Percentiles rank a stretch among this genome's conserved stretches.
Conservation (phyloP, 805 yeast genomes). For the Saccharomycopsis vini region DNA sequence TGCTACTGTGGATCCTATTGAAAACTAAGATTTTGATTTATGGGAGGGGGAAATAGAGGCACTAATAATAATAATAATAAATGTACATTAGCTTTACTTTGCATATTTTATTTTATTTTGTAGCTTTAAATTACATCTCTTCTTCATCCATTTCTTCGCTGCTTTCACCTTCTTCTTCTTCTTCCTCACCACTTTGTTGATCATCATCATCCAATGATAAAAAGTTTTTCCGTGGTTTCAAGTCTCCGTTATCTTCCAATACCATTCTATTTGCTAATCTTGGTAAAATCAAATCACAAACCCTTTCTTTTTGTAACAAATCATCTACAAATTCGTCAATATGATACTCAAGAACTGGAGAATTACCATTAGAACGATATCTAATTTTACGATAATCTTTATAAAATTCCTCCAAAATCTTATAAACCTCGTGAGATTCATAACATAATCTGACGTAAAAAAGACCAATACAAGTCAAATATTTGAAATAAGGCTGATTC, state of each 20-base stretch:
- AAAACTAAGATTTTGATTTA: too few relatives aligned
- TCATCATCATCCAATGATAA: too few relatives aligned
- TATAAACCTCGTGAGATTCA: slow-evolving; percentile 38
- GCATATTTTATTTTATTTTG: too few relatives aligned
- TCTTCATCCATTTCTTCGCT: slow-evolving; percentile 21
- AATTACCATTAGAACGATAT: slow-evolving; percentile 29
- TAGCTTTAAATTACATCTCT: slow-evolving; percentile 1
- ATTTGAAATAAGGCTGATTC: slow-evolving; percentile 64
- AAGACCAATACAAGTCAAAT: slow-evolving; percentile 59
- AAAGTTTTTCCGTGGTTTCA: slow-evolving; percentile 20
- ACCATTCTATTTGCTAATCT: slow-evolving; percentile 31
- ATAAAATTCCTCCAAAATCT: slow-evolving; percentile 43
- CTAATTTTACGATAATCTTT: slow-evolving; percentile 61
- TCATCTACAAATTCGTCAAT: slow-evolving; percentile 73
- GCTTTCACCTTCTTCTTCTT: slow-evolving; percentile 22
- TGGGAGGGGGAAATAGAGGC: too few relatives aligned
- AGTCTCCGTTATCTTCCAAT: slow-evolving; percentile 16
- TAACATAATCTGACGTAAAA: slow-evolving; percentile 45
- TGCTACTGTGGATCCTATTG: too few relatives aligned
- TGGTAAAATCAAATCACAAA: slow-evolving; percentile 70
- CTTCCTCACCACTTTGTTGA: slow-evolving; percentile 27
- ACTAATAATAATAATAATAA: not conserved
- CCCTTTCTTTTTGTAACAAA: slow-evolving; percentile 46
- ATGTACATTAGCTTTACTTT: not conserved
- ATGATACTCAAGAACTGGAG: slow-evolving; percentile 35